Base-by-base conservation (phyloP, 495 filamentous ascomycete species). In the Barbatosphaeria neglecta region DNA sequence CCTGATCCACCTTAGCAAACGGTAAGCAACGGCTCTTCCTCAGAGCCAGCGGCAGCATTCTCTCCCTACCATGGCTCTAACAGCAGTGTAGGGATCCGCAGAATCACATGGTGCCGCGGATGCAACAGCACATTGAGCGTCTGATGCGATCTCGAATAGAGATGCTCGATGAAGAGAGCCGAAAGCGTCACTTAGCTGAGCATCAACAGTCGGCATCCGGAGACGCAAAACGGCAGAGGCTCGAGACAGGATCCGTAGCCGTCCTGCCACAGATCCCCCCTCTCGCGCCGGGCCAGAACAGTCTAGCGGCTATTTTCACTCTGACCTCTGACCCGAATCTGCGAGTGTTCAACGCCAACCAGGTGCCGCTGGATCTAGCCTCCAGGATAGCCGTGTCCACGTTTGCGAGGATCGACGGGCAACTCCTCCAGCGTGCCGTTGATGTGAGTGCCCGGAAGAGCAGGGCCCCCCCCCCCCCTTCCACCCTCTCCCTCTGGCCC, bases 111-210 rank as follows among this genome's bases (percentile, higher is more conserved):
- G 69, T 72, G 9, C 70, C 69, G 0, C 81, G 82, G 22, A 89
- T 99, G 54, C 82, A 90, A 40, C 82, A 88, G 56, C 78, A 95
- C 55, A 66, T 92, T 8, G 86, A 92, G 31, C 74, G 85, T 46
- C 68, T 95, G 39, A 75, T 79, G 61, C 83, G 87, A 45, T 78
- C 77, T 24, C 78, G 83, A 37, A 63, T 75, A 8, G 88, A 94
- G 44, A 72, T 84, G 7, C 79, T 89, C 35, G 87, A 95, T 44
- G 83, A 87, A 28, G 68, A 72, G 28, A 82, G 75, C 39, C 77
- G 83, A 27, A 99, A 99, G 61, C 77, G 93, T 42, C 73, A 72
- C 6, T 64, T 77, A 10, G 77, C 78, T n/a, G 70, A 82, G 49
- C 83, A 83, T 56, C 68, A 86, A 6, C 78, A 74, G 48, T 77